Base-by-base conservation (phyloP, 495 filamentous ascomycete species). In the Durotheca rogersii region DNA sequence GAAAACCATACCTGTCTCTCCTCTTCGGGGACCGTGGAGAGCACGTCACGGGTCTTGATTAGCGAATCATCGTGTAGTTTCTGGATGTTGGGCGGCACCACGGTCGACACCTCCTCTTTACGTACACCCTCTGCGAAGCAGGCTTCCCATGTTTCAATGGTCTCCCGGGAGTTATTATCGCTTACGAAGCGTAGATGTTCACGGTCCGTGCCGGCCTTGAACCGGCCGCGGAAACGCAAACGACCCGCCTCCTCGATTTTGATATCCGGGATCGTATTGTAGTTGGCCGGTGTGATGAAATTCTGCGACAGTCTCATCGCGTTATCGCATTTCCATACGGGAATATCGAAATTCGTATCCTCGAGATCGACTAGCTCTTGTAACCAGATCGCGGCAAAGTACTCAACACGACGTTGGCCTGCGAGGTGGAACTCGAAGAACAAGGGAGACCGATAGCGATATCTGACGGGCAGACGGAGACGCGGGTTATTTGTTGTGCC, bases 61-160 rank as follows among this genome's bases (percentile, higher is more conserved):
- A 96, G 69, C 6, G 85, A 89, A 56, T 85, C 71, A 29, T 94
- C 89, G 59, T 96, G 92, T 30, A 95, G 73, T 56, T 82, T 72
- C 51, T 82, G 77, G 1, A 90, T 74, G 4, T 76, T 61, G 0
- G 80, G 74, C 0, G 89, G 87, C 1, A 95, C 67, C 50, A 88
- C 84, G 21, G 79, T 78, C 1, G 71, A 62, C 3, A 96, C 88
- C 1, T 77, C 74, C 36, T 79, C 78, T 0, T 72, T 69, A 6
- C 92, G 81, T 0, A 95, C 87, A 3, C 92, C 92, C 67, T 97
- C 89, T 0, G 87, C 80, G 16, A 82, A 76, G 60, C 91, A 96
- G 0, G 89, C 89, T 67, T 95, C 87, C 90, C 90, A 96, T 2
- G 85, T 87, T 72, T 96, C 92, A 57, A 86, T 94, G 0, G 92